These are phyloP conservation scores for Hanseniaspora meyeri DNA, from an alignment of 805 yeast genomes.

Conservation along the genomic window DNA sequence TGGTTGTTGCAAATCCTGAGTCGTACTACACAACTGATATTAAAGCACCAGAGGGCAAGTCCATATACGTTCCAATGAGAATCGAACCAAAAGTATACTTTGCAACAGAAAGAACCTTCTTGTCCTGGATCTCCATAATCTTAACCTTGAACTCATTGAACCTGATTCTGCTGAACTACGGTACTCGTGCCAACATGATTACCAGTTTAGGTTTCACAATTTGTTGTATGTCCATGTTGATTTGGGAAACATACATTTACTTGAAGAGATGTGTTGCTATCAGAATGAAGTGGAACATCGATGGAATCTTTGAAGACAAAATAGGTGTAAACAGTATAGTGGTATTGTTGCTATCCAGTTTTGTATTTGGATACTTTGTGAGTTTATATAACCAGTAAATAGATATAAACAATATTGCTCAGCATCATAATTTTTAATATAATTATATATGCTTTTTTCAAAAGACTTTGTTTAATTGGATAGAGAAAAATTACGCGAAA, in stretches of 20 bases:
- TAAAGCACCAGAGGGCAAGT: slow-evolving; percentile 76
- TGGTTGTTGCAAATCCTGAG: slow-evolving; percentile 42
- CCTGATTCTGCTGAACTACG: slow-evolving; percentile 72
- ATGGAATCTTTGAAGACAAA: slow-evolving; percentile 59
- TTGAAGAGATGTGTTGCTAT: slow-evolving; percentile 73
- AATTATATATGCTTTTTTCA: not conserved
- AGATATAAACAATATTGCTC: too few relatives aligned
- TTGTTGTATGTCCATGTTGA: slow-evolving; percentile 60
- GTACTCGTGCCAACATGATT: slow-evolving; percentile 58
- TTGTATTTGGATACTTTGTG: slow-evolving; percentile 64
- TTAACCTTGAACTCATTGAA: slow-evolving; percentile 83
- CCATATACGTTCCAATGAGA: slow-evolving; percentile 83
- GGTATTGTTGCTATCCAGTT: slow-evolving; percentile 33
- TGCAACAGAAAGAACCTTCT: slow-evolving; percentile 90
- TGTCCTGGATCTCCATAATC: slow-evolving; percentile 87
- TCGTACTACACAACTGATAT: slow-evolving; percentile 48
- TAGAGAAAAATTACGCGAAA: too few relatives aligned
- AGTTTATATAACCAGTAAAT: slow-evolving; percentile 20
- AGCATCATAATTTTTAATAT: not conserved
- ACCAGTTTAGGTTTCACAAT: slow-evolving; percentile 80
- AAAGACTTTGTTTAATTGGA: too few relatives aligned
- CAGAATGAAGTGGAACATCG: slow-evolving; percentile 66
- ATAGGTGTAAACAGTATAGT: slow-evolving; percentile 41
- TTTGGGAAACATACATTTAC: slow-evolving; percentile 62
- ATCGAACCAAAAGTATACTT: slow-evolving; percentile 98